Conservation (phyloP, 805 yeast species). For the Pichia scutulata region DNA sequence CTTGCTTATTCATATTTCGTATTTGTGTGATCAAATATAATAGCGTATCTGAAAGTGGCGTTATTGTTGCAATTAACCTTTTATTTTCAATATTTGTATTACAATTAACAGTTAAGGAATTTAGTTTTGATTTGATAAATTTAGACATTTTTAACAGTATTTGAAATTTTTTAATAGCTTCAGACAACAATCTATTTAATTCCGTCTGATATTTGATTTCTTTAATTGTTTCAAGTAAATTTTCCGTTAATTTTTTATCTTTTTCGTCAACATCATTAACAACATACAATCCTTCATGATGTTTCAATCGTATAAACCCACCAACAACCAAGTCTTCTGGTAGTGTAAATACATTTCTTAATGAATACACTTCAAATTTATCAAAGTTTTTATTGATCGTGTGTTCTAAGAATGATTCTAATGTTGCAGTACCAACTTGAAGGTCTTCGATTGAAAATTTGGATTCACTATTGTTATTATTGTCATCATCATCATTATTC, state of each 20-base stretch:
- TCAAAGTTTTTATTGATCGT: constrained; percentile 79
- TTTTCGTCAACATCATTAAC: constrained; percentile 12
- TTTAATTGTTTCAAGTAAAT: constrained; percentile 7
- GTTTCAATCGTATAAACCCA: constrained; percentile 63
- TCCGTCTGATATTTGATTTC: constrained; percentile 1
- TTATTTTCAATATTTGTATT: background rate
- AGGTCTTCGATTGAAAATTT: constrained; percentile 38
- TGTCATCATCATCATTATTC: constrained; percentile 10
- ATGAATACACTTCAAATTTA: constrained; percentile 72
- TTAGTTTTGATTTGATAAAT: background rate
- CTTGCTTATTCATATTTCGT: background rate
- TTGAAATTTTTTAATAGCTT: background rate
- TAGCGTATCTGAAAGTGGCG: constrained; percentile 5
- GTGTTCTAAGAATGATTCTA: constrained; percentile 69
- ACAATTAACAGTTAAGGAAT: background rate
- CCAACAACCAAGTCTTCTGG: constrained; percentile 56
- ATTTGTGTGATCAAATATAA: background rate
- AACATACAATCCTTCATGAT: constrained; percentile 49
- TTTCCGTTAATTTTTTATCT: constrained; percentile 16
- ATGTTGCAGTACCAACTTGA: constrained; percentile 67
- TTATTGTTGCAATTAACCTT: background rate
- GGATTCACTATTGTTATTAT: background rate
- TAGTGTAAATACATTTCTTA: constrained; percentile 66
- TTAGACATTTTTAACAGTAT: background rate
- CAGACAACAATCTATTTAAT: background rate